Percentiles rank a stretch among this genome's conserved stretches.
These are phyloP conservation scores for Mycena filopes DNA, from an alignment of 768 basidiomycete genomes.

Conservation along the genomic window DNA sequence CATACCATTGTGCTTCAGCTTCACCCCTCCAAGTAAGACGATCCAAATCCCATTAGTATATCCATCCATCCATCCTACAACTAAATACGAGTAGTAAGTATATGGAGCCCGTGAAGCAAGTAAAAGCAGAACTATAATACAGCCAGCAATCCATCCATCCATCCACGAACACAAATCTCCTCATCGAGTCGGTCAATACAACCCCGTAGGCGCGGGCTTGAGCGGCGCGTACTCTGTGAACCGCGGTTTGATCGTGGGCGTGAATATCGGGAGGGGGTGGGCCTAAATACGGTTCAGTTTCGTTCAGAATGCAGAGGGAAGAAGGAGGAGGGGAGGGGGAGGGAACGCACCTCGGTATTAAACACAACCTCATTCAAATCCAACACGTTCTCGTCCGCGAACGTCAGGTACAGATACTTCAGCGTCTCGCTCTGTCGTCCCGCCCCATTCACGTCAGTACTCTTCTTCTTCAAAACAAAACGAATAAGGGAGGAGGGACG, in stretches of 20 bases:
- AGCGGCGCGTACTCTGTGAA: slow-evolving; percentile 14
- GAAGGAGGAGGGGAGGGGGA: background rate
- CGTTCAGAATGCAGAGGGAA: background rate
- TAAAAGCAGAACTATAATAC: too few relatives aligned
- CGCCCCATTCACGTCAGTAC: too few relatives aligned
- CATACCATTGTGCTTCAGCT: too few relatives aligned
- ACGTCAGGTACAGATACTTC: slow-evolving; percentile 91
- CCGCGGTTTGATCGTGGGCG: slow-evolving; percentile 13
- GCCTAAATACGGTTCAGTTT: background rate
- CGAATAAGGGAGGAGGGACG: slow-evolving; percentile 35
- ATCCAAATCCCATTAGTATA: too few relatives aligned
- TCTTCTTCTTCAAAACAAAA: background rate
- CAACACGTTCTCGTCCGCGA: slow-evolving; percentile 76
- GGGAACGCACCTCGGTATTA: slow-evolving; percentile 80
- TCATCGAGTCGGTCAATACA: too few relatives aligned
- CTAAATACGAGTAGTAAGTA: too few relatives aligned
- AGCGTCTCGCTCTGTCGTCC: slow-evolving; percentile 80
- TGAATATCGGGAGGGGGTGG: slow-evolving; percentile 23
- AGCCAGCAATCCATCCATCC: too few relatives aligned
- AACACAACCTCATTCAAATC: slow-evolving; percentile 84
- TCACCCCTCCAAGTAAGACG: too few relatives aligned
- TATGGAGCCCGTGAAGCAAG: too few relatives aligned
- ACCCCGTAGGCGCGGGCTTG: too few relatives aligned
- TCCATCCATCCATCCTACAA: too few relatives aligned
- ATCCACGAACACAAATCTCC: too few relatives aligned